phyloP scores from a whole-genome alignment of 495 filamentous ascomycete species.

The Aspergillus affinis region DNA sequence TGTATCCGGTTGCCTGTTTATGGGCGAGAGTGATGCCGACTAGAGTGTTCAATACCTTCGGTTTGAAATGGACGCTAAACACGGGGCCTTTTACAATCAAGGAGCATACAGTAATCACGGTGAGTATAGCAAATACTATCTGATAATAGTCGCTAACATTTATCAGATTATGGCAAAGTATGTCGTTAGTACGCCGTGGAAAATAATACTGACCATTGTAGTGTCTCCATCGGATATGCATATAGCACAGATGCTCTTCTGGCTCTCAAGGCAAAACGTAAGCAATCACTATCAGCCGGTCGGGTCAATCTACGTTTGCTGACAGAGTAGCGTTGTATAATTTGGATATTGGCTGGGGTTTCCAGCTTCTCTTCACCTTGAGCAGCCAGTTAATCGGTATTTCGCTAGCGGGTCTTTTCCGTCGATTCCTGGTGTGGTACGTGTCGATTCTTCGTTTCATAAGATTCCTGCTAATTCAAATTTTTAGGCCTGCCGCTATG shows the following conservation, averaged over 20 bases:
- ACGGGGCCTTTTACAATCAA: background rate
- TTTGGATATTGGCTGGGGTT: background rate
- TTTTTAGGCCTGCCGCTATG: conserved; percentile 55
- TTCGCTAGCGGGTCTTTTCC: background rate
- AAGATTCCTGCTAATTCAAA: background rate
- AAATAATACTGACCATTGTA: background rate
- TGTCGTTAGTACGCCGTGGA: too few relatives aligned
- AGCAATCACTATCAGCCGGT: background rate
- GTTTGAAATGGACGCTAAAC: background rate
- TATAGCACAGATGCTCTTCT: background rate
- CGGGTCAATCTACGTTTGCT: background rate
- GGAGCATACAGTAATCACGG: background rate
- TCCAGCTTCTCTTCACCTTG: background rate
- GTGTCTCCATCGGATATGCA: background rate
- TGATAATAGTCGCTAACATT: background rate
- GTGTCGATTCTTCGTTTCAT: background rate
- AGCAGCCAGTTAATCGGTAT: background rate
- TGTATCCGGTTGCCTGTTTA: background rate
- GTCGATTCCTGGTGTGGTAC: background rate
- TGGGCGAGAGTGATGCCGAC: background rate
- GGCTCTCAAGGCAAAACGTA: background rate
- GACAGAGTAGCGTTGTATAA: background rate
- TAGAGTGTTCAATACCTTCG: background rate
- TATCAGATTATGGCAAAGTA: background rate
- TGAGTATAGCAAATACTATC: background rate